Evolutionary conservation across 106 monocot genomes (phyloP), one percentile per base, ranked within the genome.

Genomic region (Hemerocallis citrina): DNA sequence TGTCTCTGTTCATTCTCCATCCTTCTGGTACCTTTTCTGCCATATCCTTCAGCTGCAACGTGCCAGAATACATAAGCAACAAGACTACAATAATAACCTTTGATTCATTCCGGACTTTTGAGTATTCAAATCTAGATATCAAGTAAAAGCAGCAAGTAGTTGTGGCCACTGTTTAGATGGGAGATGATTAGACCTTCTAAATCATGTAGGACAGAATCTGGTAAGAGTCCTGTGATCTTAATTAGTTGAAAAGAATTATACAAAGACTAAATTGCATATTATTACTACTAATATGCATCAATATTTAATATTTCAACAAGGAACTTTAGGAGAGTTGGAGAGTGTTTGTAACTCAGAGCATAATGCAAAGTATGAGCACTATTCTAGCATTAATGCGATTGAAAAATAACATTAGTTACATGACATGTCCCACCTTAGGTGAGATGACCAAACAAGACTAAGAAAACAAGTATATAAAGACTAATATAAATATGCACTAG

Each of bases 21-120:
- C 54, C 63, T 39, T 69, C 78, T 57, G 71, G 67, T 64, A 47
- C 42, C 52, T 59, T 81, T 76, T 74, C 77, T 38, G 75, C 73
- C 68, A 85, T 57, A 63, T 74, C 85, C 62, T 91, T 85, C 72
- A 87, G 44, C 86, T 87, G 71, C 16, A 34, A 65, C 47, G 60
- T 65, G 52, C 46, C 17, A 52, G 44, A 59, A 35, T 9, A 57
- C 36, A n/a, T n/a, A n/a, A n/a, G n/a, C n/a, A n/a, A n/a, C n/a
- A n/a, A n/a, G n/a, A n/a, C n/a, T n/a, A n/a, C n/a, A n/a, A n/a
- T n/a, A n/a, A n/a, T n/a, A n/a, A 21, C 22, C 4, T 54, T 57
- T 21, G 21, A 57, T 21, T 21, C 15, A 54, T 32, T 24, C 54
- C 4, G 10, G 20, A 35, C 57, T 36, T 57, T 22, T 36, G 0